Base-by-base conservation (phyloP, 495 filamentous ascomycete genomes). In the Aspergillus sclerotioniger region DNA sequence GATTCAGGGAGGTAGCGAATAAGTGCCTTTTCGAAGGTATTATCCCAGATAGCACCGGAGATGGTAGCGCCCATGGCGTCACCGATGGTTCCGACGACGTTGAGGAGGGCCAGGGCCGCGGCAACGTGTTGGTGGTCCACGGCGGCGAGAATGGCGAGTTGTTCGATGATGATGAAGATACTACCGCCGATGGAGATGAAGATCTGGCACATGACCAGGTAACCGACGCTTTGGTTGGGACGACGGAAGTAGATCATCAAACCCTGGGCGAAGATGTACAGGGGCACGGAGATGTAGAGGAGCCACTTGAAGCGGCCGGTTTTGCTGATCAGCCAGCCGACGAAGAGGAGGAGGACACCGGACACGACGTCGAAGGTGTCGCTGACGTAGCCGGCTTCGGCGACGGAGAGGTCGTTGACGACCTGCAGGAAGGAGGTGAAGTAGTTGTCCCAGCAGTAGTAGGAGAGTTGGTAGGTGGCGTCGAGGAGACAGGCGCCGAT, bases 401-500 rank as follows among this genome's bases (percentile, higher is more conserved):
- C 73, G 59, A 85, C 58, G 62, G 50, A 76, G 15, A 84, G 73
- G 33, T 76, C 71, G 59, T 85, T 78, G 48, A 92, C 89, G 4
- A 89, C 89, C 72, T 90, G 87, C 12, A 92, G 74, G 73, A 84
- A 90, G 15, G 85, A 89, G 45, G 70, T 74, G 71, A 89, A 88
- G 71, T 83, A 85, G 50, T 67, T 69, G 65, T 85, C 77, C 84
- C 72, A 81, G 85, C 60, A 52, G 78, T 70, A 71, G 60, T 68
- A 74, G 25, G 78, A 82, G 61, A 87, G 63, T 57, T 86, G 87
- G n/a, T 88, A 71, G 0, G 71, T 72, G 25, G 82, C 62, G 20
- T 84, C 72, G 4, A 89, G 67, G 1, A 86, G 57, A 47, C 79
- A 85, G 12, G 85, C 82, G n/a, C 84, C 83, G 0, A 88, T 62